Evolutionary conservation across 2,329 filamentous ascomycete genomes (phyloP), one percentile per base, ranked within the genome.

Genomic region (Neodidymelliopsis sp.): DNA sequence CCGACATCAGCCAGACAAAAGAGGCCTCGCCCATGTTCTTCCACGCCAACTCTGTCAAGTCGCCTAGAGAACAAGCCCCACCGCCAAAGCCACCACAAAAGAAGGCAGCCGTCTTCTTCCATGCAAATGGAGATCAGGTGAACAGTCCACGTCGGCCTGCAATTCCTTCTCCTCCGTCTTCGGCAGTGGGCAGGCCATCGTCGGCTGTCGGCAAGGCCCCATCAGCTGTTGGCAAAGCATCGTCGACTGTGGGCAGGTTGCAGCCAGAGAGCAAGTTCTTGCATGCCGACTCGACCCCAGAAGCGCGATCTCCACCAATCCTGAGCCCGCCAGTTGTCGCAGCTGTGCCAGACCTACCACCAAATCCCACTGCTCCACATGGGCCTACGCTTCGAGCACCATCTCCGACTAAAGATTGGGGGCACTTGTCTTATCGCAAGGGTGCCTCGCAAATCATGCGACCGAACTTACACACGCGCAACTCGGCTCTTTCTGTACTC

Each of bases 11-110:
- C 19, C 56, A 53, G 11, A 42, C 56, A 10, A 57, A 59, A 34
- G 70, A 67, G 34, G 64, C 66, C 27, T 74, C 74, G 15, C 74
- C 87, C 42, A 93, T 91, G 76, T 97, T 97, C 80, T 97, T 99
- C 71, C 92, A 95, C 70, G 94, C 92, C 20, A 90, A 86, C 69
- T 90, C 96, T 60, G 88, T 82, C 28, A 49, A 70, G 63, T 54
- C 62, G 30, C 46, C 66, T 12, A 70, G 70, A 49, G 71, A 71
- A 49, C 69, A 69, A 28, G 50, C 48, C 28, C 51, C 56, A 59
- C 52, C 49, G 29, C 55, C 49, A n/a, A 54, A 66, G 65, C 55
- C 57, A 56, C 43, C 58, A 10, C 61, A 59, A 18, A 77, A 74
- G 69, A 82, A 80, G 59, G 68, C 73, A 27, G 68, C 77, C 4